Percentiles rank a stretch among this genome's conserved stretches.
Conservation (phyloP, 2,329 filamentous ascomycete genomes). For the Nothopassalora personata region DNA sequence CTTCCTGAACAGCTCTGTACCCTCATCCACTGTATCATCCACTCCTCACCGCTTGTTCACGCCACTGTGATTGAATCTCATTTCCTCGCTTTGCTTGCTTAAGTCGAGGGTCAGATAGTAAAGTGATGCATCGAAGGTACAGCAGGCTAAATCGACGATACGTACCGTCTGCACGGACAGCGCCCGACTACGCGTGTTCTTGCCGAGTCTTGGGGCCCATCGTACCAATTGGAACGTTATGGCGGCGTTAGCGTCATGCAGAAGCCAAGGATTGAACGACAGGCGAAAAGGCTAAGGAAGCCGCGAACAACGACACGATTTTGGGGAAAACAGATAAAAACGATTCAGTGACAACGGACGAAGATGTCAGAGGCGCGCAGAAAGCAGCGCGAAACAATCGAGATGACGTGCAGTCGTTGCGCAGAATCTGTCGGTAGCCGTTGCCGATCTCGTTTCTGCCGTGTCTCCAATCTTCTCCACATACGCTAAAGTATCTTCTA, state of each 20-base stretch:
- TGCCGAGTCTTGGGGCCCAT: not conserved
- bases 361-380: not conserved
- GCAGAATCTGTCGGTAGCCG: not conserved
- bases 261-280: not conserved
- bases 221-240: not conserved
- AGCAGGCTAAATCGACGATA: constrained; percentile 2
- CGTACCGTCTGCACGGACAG: not conserved
- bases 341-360: not conserved
- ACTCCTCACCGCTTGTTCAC: not conserved
- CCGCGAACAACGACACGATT: not conserved
- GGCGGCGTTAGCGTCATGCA: not conserved
- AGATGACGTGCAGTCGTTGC: not conserved
- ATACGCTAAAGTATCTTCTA: constrained; percentile 1
- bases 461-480: not conserved
- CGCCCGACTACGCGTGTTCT: not conserved
- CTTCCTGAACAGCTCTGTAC: not conserved
- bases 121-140: not conserved
- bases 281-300: not conserved
- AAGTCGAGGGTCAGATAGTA: not conserved
- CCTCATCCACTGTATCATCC: not conserved
- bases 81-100: not conserved
- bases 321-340: not conserved
- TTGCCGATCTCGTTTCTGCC: not conserved
- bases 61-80: too few relatives aligned
- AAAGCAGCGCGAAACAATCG: not conserved